Conservation (phyloP, 495 filamentous ascomycete species). For the Xylaria castorea region DNA sequence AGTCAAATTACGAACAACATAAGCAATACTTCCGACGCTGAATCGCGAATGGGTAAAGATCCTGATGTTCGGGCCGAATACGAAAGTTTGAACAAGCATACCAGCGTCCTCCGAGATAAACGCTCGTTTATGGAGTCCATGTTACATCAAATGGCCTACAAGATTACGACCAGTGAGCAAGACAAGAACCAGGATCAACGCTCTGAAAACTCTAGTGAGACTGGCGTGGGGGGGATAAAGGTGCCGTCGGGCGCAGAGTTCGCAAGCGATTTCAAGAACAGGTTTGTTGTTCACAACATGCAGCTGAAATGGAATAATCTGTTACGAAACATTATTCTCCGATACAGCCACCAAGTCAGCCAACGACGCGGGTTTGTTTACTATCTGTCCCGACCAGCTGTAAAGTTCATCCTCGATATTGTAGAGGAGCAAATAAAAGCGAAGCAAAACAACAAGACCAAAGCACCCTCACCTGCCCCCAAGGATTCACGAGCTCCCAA, state of each 20-base stretch:
- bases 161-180: conserved; percentile 33
- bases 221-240: conserved; percentile 50
- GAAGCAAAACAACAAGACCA: conserved; percentile 52
- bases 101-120: conserved; percentile 72
- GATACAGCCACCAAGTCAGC: conserved; percentile 97
- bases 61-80: conserved; percentile 64
- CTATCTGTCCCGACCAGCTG: conserved; percentile 92
- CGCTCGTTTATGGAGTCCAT: conserved; percentile 78
- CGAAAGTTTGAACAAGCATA: conserved; percentile 73
- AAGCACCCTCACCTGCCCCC: conserved; percentile 43
- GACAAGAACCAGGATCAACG: conserved; percentile 26
- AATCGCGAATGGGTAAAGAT: conserved; percentile 66
- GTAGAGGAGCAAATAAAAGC: conserved; percentile 88
- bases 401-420: conserved; percentile 98
- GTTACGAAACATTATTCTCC: conserved; percentile 91
- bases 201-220: conserved; percentile 39
- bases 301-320: conserved; percentile 99
- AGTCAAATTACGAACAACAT: conserved; percentile 77
- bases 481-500: conserved; percentile 36
- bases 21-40: conserved; percentile 67
- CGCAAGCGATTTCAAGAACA: conserved; percentile 93
- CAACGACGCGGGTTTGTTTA: conserved; percentile 96
- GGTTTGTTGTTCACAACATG: conserved; percentile 96
- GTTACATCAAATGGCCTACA: conserved; percentile 64
- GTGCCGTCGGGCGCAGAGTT: conserved; percentile 68